Base-by-base conservation (phyloP, 805 yeast species). In the Ogataea nitratoaversa region DNA sequence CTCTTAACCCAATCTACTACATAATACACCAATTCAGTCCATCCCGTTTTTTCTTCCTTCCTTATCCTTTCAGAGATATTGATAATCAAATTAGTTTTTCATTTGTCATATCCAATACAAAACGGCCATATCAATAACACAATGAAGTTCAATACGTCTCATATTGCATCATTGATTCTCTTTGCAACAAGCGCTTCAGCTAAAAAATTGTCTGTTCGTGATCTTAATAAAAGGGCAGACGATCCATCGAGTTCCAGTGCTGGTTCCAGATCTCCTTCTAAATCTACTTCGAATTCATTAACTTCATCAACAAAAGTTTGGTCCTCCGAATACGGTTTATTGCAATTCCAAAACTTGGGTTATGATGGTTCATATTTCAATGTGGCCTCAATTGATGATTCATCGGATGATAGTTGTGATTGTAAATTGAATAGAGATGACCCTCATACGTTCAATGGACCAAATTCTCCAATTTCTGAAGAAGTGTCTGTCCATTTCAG, bases 401-500 rank as follows among this genome's bases (percentile, higher is more conserved):
- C 68, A 3, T 60, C 63, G 36, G 50, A 65, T 22, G 72, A 70
- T 35, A 50, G 62, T 4, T 79, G 85, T 61, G 54, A 71, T 8
- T 73, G 84, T 53, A 65, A 60, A 23, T 48, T 67, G 27, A 62
- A 69, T 42, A 42, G 47, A 5, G 57, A 62, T n/a, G 57, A 47
- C 18, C 60, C 64, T 23, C 33, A 34, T 16, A 22, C 53, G 5
- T 78, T 79, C 48, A 62, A 71, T 8, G 91, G 91, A 19, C 42
- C 75, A 18, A 76, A 80, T 53, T 63, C 88, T 20, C 93, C 93
- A 6, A 56, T 83, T 30, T 66, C 82, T 56, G 80, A 74, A 49
- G 89, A 79, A 56, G 67, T 84, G 19, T 79, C 88, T 4, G 87
- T 84, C 13, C 93, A 84, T 57, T 76, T 84, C 59, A 74, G 93